These are phyloP conservation scores for Sistotremastrum niveocremeum DNA, from an alignment of 768 basidiomycete genomes.

Conservation along the genomic window DNA sequence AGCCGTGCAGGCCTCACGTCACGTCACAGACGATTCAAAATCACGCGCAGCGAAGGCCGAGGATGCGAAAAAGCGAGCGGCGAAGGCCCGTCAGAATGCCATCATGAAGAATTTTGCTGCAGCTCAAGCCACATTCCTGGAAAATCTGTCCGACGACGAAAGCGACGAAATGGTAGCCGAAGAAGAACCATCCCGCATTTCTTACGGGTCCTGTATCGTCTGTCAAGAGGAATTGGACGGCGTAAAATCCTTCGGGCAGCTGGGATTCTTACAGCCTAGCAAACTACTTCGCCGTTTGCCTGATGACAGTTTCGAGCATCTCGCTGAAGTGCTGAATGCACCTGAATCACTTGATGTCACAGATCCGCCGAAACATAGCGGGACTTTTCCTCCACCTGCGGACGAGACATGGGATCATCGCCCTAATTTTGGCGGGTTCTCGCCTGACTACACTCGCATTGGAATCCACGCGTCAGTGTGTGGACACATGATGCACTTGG, in stretches of 20 bases:
- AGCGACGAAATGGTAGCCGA: constrained; percentile 63
- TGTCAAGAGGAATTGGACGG: constrained; percentile 87
- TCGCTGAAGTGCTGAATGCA: constrained; percentile 47
- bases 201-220: constrained; percentile 91
- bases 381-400: constrained; percentile 38
- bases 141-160: constrained; percentile 57
- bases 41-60: constrained; percentile 34
- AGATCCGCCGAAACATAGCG: constrained; percentile 15
- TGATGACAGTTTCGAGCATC: constrained; percentile 29
- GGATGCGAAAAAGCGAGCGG: constrained; percentile 69
- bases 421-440: constrained; percentile 62
- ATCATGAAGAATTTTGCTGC: constrained; percentile 95
- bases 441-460: constrained; percentile 59
- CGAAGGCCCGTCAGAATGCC: constrained; percentile 80
- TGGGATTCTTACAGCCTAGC: constrained; percentile 83
- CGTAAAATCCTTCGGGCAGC: constrained; percentile 63
- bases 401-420: constrained; percentile 32
- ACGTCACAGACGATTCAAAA: constrained; percentile 23
- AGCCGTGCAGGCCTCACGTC: constrained; percentile 40
- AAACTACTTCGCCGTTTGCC: constrained; percentile 68
- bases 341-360: constrained; percentile 48
- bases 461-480: constrained; percentile 82
- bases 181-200: constrained; percentile 27
- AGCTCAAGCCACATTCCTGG: constrained; percentile 77
- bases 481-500: constrained; percentile 93